These are phyloP conservation scores for Pelargonium australe DNA, from an alignment of 441 rosid species.

Conservation along the genomic window DNA sequence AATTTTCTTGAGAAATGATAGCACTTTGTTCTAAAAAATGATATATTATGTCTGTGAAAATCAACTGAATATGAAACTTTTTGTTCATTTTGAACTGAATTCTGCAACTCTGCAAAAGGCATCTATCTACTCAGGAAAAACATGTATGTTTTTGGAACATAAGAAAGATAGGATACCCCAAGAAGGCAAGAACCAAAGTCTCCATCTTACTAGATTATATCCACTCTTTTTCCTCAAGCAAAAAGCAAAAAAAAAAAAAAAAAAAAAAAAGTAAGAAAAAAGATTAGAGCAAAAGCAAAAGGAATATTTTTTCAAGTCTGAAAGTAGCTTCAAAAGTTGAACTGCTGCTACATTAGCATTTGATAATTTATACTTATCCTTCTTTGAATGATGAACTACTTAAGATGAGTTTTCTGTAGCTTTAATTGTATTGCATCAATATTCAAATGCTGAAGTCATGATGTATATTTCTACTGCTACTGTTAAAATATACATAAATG, in stretches of 20 bases:
- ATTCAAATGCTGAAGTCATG: too few relatives aligned
- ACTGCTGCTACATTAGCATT: too few relatives aligned
- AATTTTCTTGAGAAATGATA: too few relatives aligned
- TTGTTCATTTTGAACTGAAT: constrained; percentile 1
- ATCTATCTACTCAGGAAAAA: neutral
- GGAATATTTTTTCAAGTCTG: neutral
- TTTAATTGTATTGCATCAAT: too few relatives aligned
- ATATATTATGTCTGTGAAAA: neutral
- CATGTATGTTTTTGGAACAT: neutral
- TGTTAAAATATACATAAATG: neutral
- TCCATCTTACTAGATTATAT: neutral
- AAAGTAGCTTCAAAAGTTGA: too few relatives aligned
- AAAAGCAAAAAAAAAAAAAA: neutral
- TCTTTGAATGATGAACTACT: too few relatives aligned
- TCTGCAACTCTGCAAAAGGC: neutral
- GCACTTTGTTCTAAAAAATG: neutral
- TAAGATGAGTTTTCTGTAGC: too few relatives aligned
- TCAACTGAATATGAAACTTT: neutral
- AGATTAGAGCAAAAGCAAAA: neutral
- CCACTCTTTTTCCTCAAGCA: neutral
- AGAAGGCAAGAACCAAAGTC: constrained; percentile 1
- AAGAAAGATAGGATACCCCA: neutral
- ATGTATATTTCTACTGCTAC: too few relatives aligned
- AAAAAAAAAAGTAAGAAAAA: too few relatives aligned
- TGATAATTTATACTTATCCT: too few relatives aligned